Conservation (phyloP, 805 yeast species). For the Kodamaea lidongshanica region DNA sequence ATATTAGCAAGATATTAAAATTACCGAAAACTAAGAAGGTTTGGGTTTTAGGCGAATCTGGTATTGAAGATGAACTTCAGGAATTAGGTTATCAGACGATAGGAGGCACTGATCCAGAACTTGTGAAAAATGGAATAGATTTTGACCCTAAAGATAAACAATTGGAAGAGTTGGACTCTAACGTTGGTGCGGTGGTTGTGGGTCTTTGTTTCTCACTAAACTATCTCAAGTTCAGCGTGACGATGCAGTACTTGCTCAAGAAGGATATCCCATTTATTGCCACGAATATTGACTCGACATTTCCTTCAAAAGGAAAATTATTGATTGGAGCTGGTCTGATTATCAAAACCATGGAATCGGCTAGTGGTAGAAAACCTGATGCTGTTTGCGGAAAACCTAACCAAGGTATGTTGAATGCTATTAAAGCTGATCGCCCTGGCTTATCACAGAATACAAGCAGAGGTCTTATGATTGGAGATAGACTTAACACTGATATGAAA, state of each 20-base stretch:
- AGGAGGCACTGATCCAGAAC: constrained; percentile 76
- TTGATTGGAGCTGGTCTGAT: constrained; percentile 96
- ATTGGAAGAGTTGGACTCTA: constrained; percentile 54
- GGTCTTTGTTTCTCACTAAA: constrained; percentile 76
- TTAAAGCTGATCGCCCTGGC: constrained; percentile 53
- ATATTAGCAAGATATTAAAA: constrained; percentile 67
- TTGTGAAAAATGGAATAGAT: constrained; percentile 38
- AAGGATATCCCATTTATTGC: constrained; percentile 73
- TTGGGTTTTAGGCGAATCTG: constrained; percentile 85
- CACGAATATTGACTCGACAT: constrained; percentile 92
- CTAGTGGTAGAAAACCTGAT: constrained; percentile 77
- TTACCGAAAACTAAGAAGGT: constrained; percentile 72
- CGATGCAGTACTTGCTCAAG: constrained; percentile 72
- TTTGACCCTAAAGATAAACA: constrained; percentile 54
- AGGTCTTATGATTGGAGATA: constrained; percentile 91
- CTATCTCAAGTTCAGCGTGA: constrained; percentile 73
- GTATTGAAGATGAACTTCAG: constrained; percentile 73
- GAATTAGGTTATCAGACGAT: constrained; percentile 67
- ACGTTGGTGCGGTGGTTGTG: constrained; percentile 83
- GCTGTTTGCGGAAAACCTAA: constrained; percentile 88
- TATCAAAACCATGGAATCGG: constrained; percentile 66
- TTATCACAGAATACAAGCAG: constrained; percentile 46
- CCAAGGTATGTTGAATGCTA: constrained; percentile 83
- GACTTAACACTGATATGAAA: constrained; percentile 90
- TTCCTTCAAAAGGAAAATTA: constrained; percentile 78